Evolutionary conservation across 78 protist genomes (phyloP).

Genomic region (Dictyostelium firmibasis): DNA sequence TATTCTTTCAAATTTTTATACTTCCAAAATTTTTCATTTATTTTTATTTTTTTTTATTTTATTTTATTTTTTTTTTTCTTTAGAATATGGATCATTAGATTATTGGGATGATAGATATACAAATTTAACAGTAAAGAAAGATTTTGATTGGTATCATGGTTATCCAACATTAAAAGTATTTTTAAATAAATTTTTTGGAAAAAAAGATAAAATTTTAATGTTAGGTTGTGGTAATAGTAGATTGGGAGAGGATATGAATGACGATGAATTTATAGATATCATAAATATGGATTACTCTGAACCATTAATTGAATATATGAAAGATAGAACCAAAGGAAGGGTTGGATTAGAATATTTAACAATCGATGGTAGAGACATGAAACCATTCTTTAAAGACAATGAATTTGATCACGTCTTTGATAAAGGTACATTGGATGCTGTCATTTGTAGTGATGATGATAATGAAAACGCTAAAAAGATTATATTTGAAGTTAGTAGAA

Average conservation of each 20-base stretch:
- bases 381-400: not conserved
- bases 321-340: constrained; percentile 17
- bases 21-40: too few relatives aligned
- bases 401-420: constrained; percentile 55
- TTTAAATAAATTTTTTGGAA: constrained; percentile 23
- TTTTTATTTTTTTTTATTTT: not conserved
- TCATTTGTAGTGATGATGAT: constrained; percentile 59
- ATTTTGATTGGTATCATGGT: constrained; percentile 80
- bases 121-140: constrained; percentile 17
- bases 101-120: constrained; percentile 81
- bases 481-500: constrained; percentile 49
- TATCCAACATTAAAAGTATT: constrained; percentile 38
- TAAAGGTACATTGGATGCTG: constrained; percentile 80
- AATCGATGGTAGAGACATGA: constrained; percentile 75
- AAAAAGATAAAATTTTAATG: constrained; percentile 31
- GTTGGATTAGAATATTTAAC: constrained; percentile 52
- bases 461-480: constrained; percentile 40
- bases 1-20: not conserved
- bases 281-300: constrained; percentile 74
- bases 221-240: constrained; percentile 77
- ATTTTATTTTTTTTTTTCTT: not conserved
- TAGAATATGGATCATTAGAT: constrained; percentile 70
- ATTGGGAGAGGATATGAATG: constrained; percentile 64
- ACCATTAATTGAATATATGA: constrained; percentile 62
- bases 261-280: constrained; percentile 10